Percentiles rank a stretch among this genome's conserved stretches.
Conservation (phyloP, 2,329 filamentous ascomycete genomes). For the Cercospora nicotianae region DNA sequence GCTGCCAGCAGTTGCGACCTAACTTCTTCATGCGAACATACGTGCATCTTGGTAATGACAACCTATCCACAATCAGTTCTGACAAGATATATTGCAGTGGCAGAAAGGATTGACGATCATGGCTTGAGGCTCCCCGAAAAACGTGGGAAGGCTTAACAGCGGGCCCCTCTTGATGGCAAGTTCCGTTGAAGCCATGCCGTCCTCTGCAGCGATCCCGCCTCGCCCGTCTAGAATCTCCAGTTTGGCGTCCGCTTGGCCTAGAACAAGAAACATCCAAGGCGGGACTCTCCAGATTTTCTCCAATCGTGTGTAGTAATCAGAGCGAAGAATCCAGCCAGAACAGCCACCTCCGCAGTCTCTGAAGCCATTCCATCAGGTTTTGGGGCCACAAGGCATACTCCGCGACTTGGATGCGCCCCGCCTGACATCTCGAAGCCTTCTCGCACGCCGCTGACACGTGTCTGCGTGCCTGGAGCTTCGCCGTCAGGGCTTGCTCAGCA, state of each 20-base stretch:
- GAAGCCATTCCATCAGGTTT: slow-evolving; percentile 7
- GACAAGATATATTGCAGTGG: background rate
- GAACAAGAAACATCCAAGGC: slow-evolving; percentile 1
- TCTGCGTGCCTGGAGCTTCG: background rate
- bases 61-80: background rate
- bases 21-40: background rate
- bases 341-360: slow-evolving; percentile 10
- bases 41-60: background rate
- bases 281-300: slow-evolving; percentile 6
- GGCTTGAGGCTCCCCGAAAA: background rate
- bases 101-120: background rate
- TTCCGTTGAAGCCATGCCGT: background rate
- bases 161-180: background rate
- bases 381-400: background rate
- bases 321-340: background rate
- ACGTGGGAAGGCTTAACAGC: background rate
- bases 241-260: background rate
- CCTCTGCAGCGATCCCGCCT: background rate
- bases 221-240: background rate
- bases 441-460: slow-evolving; percentile 4
- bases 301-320: background rate
- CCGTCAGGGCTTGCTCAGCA: background rate
- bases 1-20: background rate
- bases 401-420: background rate
- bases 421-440: background rate